These are phyloP conservation scores for Eimeria praecox DNA, from an alignment of 169 alveolate genomes.

Conservation along the genomic window DNA sequence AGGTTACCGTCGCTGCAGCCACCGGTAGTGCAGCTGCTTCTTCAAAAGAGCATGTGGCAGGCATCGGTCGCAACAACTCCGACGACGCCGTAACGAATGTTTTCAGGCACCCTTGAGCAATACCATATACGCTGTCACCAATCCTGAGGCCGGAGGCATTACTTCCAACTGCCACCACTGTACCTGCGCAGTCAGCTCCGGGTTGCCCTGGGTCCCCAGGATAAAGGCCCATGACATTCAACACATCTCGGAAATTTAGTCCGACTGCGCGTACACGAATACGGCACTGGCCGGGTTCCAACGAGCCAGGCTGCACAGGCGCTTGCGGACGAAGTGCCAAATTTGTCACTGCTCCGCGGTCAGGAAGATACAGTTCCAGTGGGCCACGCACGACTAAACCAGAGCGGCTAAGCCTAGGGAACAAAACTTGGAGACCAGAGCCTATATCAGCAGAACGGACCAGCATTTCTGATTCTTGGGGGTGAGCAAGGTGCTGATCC, in stretches of 20 bases:
- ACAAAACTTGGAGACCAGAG: no score
- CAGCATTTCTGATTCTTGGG: no score
- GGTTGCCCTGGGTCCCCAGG: slow-evolving; percentile 93
- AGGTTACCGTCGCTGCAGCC: slow-evolving; percentile 86
- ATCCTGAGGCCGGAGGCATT: slow-evolving; percentile 75
- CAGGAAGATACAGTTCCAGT: no score
- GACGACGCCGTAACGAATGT: background rate
- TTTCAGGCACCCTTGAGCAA: slow-evolving; percentile 74
- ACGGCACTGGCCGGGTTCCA: no score
- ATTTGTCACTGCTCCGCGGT: no score
- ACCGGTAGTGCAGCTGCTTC: slow-evolving; percentile 87
- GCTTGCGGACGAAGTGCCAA: no score
- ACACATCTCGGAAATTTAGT: slow-evolving; percentile 86
- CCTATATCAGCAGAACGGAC: no score
- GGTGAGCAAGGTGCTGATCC: no score
- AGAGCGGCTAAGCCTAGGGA: no score
- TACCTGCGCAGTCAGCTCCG: slow-evolving; percentile 88
- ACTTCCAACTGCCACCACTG: slow-evolving; percentile 83
- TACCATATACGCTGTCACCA: slow-evolving; percentile 87
- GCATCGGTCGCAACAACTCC: background rate
- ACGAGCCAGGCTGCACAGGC: no score
- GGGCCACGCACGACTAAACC: no score
- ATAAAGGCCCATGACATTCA: slow-evolving; percentile 86
- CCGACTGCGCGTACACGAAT: slow-evolving; percentile 86
- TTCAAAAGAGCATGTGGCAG: slow-evolving; percentile 77